phyloP scores from a whole-genome alignment of 768 basidiomycete species.

The Kwoniella newhampshirensis region DNA sequence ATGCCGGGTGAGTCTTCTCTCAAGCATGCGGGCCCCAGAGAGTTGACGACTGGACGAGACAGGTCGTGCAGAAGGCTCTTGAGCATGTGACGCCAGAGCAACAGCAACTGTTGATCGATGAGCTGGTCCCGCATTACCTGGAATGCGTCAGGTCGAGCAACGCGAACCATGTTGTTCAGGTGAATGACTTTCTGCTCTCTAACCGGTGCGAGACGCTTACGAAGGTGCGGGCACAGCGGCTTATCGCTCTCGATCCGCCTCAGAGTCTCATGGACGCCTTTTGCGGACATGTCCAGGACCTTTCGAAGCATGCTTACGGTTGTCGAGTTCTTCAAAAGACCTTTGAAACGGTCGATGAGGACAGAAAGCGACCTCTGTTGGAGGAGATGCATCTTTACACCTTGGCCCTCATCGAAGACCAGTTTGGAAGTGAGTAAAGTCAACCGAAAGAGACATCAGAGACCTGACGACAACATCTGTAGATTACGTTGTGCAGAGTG shows the following conservation, averaged over 20 bases:
- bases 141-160: conserved; percentile 86
- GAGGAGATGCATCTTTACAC: conserved; percentile 77
- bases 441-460: not conserved
- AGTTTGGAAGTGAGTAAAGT: conserved; percentile 63
- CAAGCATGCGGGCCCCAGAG: not conserved
- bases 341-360: conserved; percentile 75
- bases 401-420: conserved; percentile 76
- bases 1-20: conserved; percentile 66
- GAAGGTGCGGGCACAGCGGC: conserved; percentile 56
- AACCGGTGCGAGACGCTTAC: not conserved
- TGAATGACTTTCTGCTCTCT: conserved; percentile 16
- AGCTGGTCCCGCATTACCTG: conserved; percentile 75
- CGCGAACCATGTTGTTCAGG: conserved; percentile 78
- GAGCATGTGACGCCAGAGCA: conserved; percentile 77
- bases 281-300: conserved; percentile 71
- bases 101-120: conserved; percentile 70
- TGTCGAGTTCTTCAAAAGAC: conserved; percentile 93
- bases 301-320: conserved; percentile 86
- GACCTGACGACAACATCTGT: not conserved
- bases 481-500: conserved; percentile 90
- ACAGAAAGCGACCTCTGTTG: conserved; percentile 67
- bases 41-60: not conserved
- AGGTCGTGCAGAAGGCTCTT: conserved; percentile 63
- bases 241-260: conserved; percentile 76
- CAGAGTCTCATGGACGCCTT: conserved; percentile 69